These are phyloP conservation scores for Trichoderma hamatum DNA, from an alignment of 2,329 filamentous ascomycete species.

Conservation along the genomic window DNA sequence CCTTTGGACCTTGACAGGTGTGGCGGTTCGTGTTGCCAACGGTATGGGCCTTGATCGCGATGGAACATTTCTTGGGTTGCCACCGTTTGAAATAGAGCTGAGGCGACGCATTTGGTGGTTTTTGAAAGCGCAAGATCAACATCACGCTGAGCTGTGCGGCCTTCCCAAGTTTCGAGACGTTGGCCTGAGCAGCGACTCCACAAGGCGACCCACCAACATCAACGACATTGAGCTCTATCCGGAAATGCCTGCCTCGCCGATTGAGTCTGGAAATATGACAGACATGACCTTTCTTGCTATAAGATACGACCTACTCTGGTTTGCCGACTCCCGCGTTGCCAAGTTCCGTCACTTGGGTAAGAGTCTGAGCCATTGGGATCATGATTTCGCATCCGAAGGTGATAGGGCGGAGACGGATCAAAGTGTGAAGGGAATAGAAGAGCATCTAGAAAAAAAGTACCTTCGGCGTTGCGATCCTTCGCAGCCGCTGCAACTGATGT, in stretches of 20 bases:
- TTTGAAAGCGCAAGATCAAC: conserved; percentile 13
- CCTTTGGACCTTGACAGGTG: conserved; percentile 12
- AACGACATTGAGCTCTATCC: neutral
- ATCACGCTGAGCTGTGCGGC: conserved; percentile 7
- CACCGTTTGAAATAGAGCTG: conserved; percentile 1
- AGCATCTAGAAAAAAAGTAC: neutral
- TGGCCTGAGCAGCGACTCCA: conserved; percentile 10
- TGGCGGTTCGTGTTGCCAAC: conserved; percentile 8
- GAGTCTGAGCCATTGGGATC: conserved; percentile 9
- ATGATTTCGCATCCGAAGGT: conserved; percentile 8
- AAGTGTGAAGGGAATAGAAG: neutral
- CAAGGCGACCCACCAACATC: conserved; percentile 7
- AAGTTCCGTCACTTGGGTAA: conserved; percentile 7
- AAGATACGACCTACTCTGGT: conserved; percentile 15
- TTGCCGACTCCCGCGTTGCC: conserved; percentile 3
- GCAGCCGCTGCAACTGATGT: conserved; percentile 7
- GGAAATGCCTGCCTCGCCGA: neutral
- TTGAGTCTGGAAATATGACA: neutral
- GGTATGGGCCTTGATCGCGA: conserved; percentile 14
- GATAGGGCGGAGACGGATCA: conserved; percentile 7
- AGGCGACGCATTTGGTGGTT: conserved; percentile 6
- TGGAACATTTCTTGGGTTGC: conserved; percentile 5
- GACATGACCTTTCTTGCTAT: conserved; percentile 16
- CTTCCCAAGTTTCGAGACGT: conserved; percentile 16
- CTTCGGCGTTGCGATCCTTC: conserved; percentile 11